A percentile compares a stretch with the other conserved stretches of the same genome.
These are phyloP conservation scores for Elsinoe ampelina DNA, from an alignment of 2,329 filamentous ascomycete genomes.

Conservation along the genomic window DNA sequence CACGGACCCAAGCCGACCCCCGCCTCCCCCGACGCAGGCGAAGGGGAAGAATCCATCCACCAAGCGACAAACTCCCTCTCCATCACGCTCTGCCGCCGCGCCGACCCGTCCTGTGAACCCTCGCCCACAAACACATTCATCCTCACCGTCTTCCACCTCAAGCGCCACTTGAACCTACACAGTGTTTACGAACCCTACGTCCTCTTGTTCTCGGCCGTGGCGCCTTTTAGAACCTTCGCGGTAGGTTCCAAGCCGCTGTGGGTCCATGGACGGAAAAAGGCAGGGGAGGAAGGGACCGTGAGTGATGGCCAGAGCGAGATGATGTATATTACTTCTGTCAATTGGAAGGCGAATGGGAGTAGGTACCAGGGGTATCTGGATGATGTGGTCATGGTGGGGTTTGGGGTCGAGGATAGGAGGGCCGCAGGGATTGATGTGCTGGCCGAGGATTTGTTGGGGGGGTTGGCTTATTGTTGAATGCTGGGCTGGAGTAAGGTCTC, in stretches of 20 bases:
- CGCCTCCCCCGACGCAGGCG: conserved; percentile 16
- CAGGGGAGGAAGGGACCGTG: conserved; percentile 21
- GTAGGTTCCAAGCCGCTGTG: conserved; percentile 45
- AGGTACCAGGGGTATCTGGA: conserved; percentile 50
- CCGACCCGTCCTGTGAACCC: conserved; percentile 36
- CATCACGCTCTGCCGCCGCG: conserved; percentile 45
- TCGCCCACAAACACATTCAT: conserved; percentile 45
- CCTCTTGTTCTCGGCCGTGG: conserved; percentile 40
- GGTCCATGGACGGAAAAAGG: conserved; percentile 42
- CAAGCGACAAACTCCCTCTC: conserved; percentile 52
- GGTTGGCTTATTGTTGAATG: conserved; percentile 30
- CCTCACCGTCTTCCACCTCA: conserved; percentile 48
- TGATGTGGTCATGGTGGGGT: conserved; percentile 46
- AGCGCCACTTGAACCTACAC: conserved; percentile 41
- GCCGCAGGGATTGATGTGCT: conserved; percentile 44
- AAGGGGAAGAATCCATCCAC: conserved; percentile 42
- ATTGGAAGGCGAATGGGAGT: conserved; percentile 41
- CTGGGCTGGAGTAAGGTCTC: no score
- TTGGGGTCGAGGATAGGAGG: conserved; percentile 47
- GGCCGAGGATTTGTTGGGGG: conserved; percentile 41
- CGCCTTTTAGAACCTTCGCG: conserved; percentile 44
- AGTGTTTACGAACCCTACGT: conserved; percentile 48
- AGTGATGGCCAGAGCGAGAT: conserved; percentile 38
- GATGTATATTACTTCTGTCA: conserved; percentile 50
- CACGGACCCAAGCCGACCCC: conserved; percentile 33